phyloP scores from a whole-genome alignment of 75 land plant genomes.

The Pseudotsuga menziesii region DNA sequence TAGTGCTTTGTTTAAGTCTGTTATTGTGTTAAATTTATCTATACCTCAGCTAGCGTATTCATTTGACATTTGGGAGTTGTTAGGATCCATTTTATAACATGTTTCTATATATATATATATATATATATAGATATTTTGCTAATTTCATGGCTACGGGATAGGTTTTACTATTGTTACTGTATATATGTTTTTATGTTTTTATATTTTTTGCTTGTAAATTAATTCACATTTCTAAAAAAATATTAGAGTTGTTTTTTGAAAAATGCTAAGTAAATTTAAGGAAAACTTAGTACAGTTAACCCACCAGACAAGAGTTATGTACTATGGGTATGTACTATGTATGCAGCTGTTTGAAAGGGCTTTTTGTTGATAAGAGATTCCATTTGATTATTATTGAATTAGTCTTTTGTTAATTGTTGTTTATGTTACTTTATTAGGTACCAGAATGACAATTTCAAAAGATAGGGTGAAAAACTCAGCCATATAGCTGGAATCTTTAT shows the following conservation, averaged over 20 bases:
- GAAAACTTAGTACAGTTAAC: neutral
- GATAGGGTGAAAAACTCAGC: slow-evolving; percentile 55
- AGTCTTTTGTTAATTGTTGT: neutral
- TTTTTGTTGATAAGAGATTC: no score
- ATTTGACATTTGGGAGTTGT: neutral
- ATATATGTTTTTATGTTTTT: neutral
- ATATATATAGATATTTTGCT: neutral
- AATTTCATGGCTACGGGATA: neutral
- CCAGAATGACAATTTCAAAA: slow-evolving; percentile 67
- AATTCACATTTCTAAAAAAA: neutral
- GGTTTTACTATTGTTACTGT: neutral
- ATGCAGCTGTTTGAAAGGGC: no score
- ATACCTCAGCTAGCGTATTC: neutral
- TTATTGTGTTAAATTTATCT: neutral
- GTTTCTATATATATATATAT: neutral
- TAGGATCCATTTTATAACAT: neutral
- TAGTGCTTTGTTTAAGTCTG: neutral
- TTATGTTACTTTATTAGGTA: slow-evolving; percentile 24
- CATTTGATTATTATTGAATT: neutral
- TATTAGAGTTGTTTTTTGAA: no score
- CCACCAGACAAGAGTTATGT: no score
- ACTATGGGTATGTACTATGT: no score
- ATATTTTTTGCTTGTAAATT: neutral
- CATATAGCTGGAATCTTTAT: slow-evolving; percentile 61
- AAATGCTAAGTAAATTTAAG: no score